Evolutionary conservation across 768 basidiomycete genomes (phyloP).

Genomic region (Phlegmacium glaucopus): DNA sequence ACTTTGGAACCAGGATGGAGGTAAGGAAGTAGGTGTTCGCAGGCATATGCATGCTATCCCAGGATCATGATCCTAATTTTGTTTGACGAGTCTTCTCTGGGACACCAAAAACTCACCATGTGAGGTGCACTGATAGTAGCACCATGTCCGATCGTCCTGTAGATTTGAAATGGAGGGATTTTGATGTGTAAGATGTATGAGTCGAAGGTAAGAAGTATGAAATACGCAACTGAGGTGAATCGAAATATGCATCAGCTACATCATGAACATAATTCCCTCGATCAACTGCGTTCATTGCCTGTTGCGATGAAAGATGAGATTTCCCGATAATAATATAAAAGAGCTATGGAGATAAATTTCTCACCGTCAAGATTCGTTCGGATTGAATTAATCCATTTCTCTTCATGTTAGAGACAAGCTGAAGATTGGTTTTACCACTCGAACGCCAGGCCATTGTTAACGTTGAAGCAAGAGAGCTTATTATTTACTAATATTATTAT

Average conservation of each 20-base stretch:
- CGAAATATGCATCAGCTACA: slow-evolving; percentile 60
- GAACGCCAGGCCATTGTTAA: slow-evolving; percentile 68
- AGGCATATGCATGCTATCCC: slow-evolving; percentile 79
- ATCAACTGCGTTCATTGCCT: slow-evolving; percentile 74
- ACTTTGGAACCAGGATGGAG: slow-evolving; percentile 69
- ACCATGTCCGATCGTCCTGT: slow-evolving; percentile 70
- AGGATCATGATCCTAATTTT: not conserved
- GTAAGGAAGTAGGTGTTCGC: slow-evolving; percentile 71
- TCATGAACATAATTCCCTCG: slow-evolving; percentile 62
- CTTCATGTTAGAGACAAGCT: slow-evolving; percentile 70
- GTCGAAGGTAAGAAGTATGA: not conserved
- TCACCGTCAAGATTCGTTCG: slow-evolving; percentile 52
- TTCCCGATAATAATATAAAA: not conserved
- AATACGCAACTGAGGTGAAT: slow-evolving; percentile 68
- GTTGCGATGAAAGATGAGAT: not conserved
- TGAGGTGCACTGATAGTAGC: slow-evolving; percentile 97
- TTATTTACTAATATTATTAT: too few relatives aligned
- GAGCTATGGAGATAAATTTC: slow-evolving; percentile 15
- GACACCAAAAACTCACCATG: slow-evolving; percentile 55
- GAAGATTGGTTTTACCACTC: slow-evolving; percentile 62
- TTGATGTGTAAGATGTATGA: not conserved
- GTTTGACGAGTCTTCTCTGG: not conserved
- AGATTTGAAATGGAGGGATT: not conserved
- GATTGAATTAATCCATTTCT: slow-evolving; percentile 52
- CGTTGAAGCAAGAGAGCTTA: too few relatives aligned